phyloP scores from a whole-genome alignment of 2,329 filamentous ascomycete species.

The Phyllosticta paracitricarpa region DNA sequence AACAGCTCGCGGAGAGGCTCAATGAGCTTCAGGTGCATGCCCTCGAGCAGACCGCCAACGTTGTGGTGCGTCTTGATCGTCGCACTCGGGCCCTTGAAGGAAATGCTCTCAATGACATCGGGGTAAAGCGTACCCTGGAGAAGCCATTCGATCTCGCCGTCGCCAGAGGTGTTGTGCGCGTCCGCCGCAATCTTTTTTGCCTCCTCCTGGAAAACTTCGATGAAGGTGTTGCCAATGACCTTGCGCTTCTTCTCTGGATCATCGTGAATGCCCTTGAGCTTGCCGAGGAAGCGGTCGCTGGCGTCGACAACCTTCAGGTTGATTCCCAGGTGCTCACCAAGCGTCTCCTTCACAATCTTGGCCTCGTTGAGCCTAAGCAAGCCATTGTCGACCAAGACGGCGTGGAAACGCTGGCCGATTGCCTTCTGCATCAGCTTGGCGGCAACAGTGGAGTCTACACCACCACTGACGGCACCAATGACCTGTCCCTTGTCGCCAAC shows the following conservation, averaged over 20 bases:
- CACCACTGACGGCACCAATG: conserved; percentile 68
- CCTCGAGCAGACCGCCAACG: conserved; percentile 57
- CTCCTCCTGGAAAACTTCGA: conserved; percentile 74
- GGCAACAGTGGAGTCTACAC: conserved; percentile 83
- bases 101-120: conserved; percentile 61
- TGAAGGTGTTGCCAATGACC: conserved; percentile 75
- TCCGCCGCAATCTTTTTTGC: conserved; percentile 64
- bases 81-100: conserved; percentile 60
- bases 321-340: conserved; percentile 72
- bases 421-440: conserved; percentile 79
- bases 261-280: conserved; percentile 62
- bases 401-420: conserved; percentile 76
- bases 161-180: conserved; percentile 54
- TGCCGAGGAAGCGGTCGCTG: conserved; percentile 62
- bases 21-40: conserved; percentile 59
- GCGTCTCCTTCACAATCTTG: conserved; percentile 66
- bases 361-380: conserved; percentile 81
- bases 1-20: conserved; percentile 73
- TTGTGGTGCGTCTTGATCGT: conserved; percentile 71
- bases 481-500: conserved; percentile 79
- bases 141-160: conserved; percentile 76
- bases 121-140: conserved; percentile 80
- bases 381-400: conserved; percentile 77
- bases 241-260: conserved; percentile 83
- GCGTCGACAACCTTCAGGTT: conserved; percentile 84